Percentiles rank a stretch among this genome's conserved stretches.
Evolutionary conservation across 1,284 basidiomycete genomes (phyloP).

Genomic region (Hemileia vastatrix): DNA sequence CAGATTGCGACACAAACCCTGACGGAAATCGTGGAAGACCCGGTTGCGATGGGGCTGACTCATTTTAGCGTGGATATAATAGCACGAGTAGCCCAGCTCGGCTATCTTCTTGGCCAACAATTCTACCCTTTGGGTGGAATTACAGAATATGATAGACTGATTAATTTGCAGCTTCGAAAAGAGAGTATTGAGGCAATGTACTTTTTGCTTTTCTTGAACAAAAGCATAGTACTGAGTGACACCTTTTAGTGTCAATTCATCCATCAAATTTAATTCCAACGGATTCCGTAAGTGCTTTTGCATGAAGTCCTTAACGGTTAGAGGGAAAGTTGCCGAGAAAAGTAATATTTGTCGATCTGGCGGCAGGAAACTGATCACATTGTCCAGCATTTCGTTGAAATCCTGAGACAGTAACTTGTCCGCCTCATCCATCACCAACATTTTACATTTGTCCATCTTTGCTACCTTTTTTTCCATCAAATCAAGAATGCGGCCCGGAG

Average conservation of each 20-base stretch:
- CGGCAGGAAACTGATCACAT: constrained; percentile 75
- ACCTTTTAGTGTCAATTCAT: constrained; percentile 94
- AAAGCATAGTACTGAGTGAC: constrained; percentile 99
- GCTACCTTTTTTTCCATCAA: constrained; percentile 85
- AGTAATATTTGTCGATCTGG: constrained; percentile 90
- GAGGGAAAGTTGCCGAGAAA: constrained; percentile 96
- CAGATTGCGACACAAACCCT: constrained; percentile 92
- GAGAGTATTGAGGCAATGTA: constrained; percentile 93
- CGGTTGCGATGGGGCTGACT: constrained; percentile 94
- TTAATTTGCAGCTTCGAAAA: constrained; percentile 99
- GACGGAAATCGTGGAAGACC: constrained; percentile 99
- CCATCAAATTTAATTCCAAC: constrained; percentile 99
- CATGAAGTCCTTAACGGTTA: constrained; percentile 99
- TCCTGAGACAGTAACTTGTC: constrained; percentile 95
- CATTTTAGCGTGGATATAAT: constrained; percentile 99
- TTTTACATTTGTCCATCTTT: constrained; percentile 82
- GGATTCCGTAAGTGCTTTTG: constrained; percentile 96
- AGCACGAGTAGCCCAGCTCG: constrained; percentile 96
- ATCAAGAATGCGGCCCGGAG: constrained; percentile 91
- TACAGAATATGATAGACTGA: constrained; percentile 99
- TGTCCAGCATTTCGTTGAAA: constrained; percentile 97
- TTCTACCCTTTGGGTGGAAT: constrained; percentile 98
- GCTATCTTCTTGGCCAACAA: constrained; percentile 98
- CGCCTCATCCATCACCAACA: constrained; percentile 98
- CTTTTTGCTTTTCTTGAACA: constrained; percentile 97